phyloP scores from a whole-genome alignment of 805 yeast species.

The Lachancea lanzarotensis region DNA sequence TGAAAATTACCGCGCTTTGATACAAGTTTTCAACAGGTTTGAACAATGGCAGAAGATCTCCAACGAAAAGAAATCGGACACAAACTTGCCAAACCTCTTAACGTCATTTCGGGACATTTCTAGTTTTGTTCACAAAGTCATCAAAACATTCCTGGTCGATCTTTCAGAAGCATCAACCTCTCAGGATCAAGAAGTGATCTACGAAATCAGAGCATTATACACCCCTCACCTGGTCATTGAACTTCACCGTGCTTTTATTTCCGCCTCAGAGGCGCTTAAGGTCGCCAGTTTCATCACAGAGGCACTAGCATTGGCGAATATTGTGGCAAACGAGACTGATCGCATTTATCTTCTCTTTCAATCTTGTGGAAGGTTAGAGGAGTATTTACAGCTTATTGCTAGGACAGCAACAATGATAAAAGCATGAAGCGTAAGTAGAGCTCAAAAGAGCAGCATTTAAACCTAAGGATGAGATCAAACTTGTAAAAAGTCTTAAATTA shows the following conservation, averaged over 20 bases:
- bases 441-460: background rate
- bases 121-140: constrained; percentile 20
- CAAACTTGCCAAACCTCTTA: constrained; percentile 29
- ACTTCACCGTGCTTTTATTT: constrained; percentile 49
- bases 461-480: background rate
- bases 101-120: constrained; percentile 28
- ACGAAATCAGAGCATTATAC: constrained; percentile 57
- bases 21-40: constrained; percentile 39
- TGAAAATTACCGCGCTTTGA: constrained; percentile 41
- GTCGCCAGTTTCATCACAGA: constrained; percentile 43
- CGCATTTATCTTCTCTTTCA: constrained; percentile 58
- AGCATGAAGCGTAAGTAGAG: background rate
- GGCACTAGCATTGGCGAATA: constrained; percentile 53
- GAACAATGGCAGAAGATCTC: constrained; percentile 44
- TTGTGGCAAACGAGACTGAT: constrained; percentile 61
- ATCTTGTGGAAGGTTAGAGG: constrained; percentile 47
- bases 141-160: constrained; percentile 29
- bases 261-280: constrained; percentile 33
- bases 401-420: constrained; percentile 42
- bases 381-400: constrained; percentile 48
- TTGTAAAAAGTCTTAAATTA: background rate
- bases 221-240: constrained; percentile 69
- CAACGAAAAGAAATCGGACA: constrained; percentile 21
- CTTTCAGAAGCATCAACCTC: constrained; percentile 22
- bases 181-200: constrained; percentile 37